Conservation (phyloP, 352 stramenopile species). For the Globisporangium splendens region DNA sequence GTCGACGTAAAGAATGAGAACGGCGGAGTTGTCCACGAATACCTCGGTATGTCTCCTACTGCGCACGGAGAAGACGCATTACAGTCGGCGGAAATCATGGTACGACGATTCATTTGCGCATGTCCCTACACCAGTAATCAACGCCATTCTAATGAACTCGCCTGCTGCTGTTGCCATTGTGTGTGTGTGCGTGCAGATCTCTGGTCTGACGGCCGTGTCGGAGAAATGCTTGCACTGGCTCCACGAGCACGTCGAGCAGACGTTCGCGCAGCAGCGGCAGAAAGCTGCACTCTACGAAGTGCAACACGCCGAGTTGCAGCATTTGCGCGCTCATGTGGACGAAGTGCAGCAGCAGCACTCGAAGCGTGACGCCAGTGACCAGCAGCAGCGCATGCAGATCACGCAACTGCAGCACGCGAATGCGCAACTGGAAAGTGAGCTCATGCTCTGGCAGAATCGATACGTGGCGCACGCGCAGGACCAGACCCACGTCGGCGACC, state of each 20-base stretch:
- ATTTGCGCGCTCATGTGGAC: conserved; percentile 18
- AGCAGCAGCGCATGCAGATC: conserved; percentile 12
- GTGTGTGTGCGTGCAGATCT: conserved; percentile 22
- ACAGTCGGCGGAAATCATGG: background rate
- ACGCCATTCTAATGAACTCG: too few relatives aligned
- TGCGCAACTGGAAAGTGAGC: conserved; percentile 17
- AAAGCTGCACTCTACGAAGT: conserved; percentile 42
- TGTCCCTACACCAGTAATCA: too few relatives aligned
- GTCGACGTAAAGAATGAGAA: too few relatives aligned
- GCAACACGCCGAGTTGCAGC: conserved; percentile 39
- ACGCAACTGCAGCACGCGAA: conserved; percentile 13
- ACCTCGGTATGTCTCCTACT: too few relatives aligned
- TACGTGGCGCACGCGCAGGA: conserved; percentile 21
- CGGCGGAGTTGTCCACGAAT: too few relatives aligned
- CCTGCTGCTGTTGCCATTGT: background rate
- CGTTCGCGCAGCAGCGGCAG: conserved; percentile 39
- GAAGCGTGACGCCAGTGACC: conserved; percentile 5
- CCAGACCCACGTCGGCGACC: conserved; percentile 32
- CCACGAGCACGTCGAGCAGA: conserved; percentile 41
- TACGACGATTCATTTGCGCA: too few relatives aligned
- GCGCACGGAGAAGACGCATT: background rate
- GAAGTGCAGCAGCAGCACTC: conserved; percentile 20
- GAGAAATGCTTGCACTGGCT: conserved; percentile 57
- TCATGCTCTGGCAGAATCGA: conserved; percentile 13
- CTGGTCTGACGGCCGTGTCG: conserved; percentile 38